A percentile compares a stretch with the other conserved stretches of the same genome.
These are phyloP conservation scores for Suillus cothurnatus DNA, from an alignment of 768 basidiomycete species.

Conservation along the genomic window DNA sequence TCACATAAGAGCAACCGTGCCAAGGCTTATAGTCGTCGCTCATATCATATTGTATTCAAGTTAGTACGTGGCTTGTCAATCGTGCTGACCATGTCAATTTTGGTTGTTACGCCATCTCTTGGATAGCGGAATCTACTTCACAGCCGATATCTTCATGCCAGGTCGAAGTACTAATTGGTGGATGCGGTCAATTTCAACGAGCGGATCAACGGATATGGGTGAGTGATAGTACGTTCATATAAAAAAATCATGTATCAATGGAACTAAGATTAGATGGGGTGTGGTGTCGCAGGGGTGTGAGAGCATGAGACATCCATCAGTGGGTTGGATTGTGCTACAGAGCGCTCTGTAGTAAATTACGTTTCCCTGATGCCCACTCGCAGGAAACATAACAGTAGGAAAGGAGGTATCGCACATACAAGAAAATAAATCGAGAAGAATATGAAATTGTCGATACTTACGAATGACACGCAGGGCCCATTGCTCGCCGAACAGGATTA, in stretches of 20 bases:
- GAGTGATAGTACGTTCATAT: not conserved
- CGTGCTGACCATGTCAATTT: conserved; percentile 49
- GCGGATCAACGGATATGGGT: not conserved
- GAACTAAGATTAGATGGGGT: not conserved
- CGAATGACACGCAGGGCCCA: conserved; percentile 24
- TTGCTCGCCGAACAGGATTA: conserved; percentile 31
- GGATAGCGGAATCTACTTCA: not conserved
- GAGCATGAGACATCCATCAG: not conserved
- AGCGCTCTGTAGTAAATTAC: too few species aligned
- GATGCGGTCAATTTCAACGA: conserved; percentile 7
- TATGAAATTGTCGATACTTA: not conserved
- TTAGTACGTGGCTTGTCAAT: conserved; percentile 52
- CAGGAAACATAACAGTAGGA: conserved; percentile 1
- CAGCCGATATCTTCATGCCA: not conserved
- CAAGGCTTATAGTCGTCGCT: not conserved
- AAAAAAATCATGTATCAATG: not conserved
- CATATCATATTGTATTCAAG: not conserved
- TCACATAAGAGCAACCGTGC: not conserved
- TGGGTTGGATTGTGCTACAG: too few species aligned
- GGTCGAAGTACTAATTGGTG: not conserved
- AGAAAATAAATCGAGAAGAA: not conserved
- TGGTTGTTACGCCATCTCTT: conserved; percentile 32
- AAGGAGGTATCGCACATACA: conserved; percentile 2
- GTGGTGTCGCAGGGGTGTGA: conserved; percentile 1
- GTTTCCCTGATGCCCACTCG: too few species aligned